Base-by-base conservation (phyloP, 176 grass and related monocot genomes). In the Themeda triandra region DNA sequence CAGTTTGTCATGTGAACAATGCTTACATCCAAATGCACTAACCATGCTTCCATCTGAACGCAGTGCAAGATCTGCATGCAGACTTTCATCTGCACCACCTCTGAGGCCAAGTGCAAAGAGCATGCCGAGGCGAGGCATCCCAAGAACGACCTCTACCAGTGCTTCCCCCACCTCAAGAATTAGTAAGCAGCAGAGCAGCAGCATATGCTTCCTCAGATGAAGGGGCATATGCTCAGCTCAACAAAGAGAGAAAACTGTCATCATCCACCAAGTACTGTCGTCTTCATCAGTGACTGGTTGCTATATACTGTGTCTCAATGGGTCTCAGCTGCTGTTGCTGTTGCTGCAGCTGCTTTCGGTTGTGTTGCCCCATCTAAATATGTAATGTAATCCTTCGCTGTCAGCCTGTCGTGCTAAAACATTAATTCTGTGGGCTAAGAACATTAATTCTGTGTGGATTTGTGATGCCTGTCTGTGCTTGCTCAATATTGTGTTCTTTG, bases 61-160 rank as follows among this genome's bases (percentile, higher is more conserved):
- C 86, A 99, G 97, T 99, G 97, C 90, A 99, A 96, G 88, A 35
- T 99, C 85, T 99, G 97, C 85, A 99, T 99, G 92, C 97, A 99
- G 90, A 96, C 97, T 10, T 99, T 99, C 83, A 99, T 99, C 71
- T 99, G 97, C 90, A 99, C 97, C 70, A 99, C 97, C 48, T 94
- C 97, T 18, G 97, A 96, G 75, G 88, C 92, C 62, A 99, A 99
- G 82, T 99, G 97, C 88, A 92, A 92, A 69, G 97, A 99, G 76
- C 97, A 99, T 27, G 97, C 97, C 0, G 97, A 99, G 84, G 97
- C 97, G 17, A 99, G 93, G 90, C 97, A 99, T 67, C 97, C 93
- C 0, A 99, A 99, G 85, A 89, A 37, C 14, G 93, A 99, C 17
- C 78, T 94, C 5, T 3, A 6, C 72, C 92, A 88, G 86, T 99